Evolutionary conservation across 2,329 filamentous ascomycete species (phyloP).

Genomic region (Alternaria infectoria): DNA sequence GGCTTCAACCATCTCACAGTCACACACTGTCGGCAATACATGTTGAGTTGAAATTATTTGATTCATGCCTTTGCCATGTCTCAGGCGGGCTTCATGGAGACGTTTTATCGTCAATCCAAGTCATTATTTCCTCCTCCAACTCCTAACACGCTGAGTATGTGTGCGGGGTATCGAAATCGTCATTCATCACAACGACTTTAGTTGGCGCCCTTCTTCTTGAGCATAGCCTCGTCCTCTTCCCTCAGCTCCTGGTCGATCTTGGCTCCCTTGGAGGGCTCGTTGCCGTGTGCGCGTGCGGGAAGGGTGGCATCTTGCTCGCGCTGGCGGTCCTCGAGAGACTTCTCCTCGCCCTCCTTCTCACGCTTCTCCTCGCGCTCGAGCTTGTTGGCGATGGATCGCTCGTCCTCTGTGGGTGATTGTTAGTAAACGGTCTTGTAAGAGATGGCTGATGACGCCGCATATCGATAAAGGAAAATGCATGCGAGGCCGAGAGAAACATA

Average conservation of each 20-base stretch:
- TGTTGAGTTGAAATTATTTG: not conserved
- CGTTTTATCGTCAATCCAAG: constrained; percentile 13
- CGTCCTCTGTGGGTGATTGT: constrained; percentile 63
- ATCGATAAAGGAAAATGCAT: not conserved
- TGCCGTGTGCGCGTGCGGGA: constrained; percentile 69
- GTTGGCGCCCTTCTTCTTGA: constrained; percentile 65
- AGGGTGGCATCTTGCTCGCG: constrained; percentile 66
- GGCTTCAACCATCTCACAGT: not conserved
- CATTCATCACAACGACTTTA: constrained; percentile 11
- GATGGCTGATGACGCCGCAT: not conserved
- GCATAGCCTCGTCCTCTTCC: constrained; percentile 69
- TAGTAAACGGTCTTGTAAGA: not conserved
- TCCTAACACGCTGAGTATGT: constrained; percentile 4
- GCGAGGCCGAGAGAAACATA: constrained; percentile 50
- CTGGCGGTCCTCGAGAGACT: constrained; percentile 43
- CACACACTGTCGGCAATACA: not conserved
- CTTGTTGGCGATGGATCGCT: constrained; percentile 74
- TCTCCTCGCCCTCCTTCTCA: constrained; percentile 49
- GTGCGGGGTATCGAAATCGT: constrained; percentile 17
- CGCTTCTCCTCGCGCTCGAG: constrained; percentile 67
- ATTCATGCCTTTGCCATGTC: constrained; percentile 13
- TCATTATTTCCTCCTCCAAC: constrained; percentile 14
- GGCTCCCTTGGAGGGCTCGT: constrained; percentile 74
- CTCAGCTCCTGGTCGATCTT: constrained; percentile 73
- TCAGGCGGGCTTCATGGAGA: constrained; percentile 7